phyloP scores from a whole-genome alignment of 1,284 basidiomycete species.

The Testicularia cyperi region DNA sequence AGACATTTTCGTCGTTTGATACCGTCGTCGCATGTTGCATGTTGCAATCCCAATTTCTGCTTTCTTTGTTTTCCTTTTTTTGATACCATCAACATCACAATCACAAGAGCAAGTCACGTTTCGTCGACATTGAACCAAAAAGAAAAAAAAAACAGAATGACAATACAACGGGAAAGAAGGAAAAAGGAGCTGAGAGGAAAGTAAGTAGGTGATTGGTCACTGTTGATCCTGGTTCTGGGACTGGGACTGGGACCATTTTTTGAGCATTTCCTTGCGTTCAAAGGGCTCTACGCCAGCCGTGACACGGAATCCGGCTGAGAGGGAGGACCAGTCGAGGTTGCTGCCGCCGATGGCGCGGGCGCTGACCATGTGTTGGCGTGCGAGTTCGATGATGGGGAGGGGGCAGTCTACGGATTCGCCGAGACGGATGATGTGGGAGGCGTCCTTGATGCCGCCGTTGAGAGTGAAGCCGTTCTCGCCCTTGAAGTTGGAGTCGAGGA shows the following conservation, averaged over 20 bases:
- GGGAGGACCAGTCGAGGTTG: constrained; percentile 71
- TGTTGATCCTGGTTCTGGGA: too few species aligned
- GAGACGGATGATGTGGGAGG: constrained; percentile 62
- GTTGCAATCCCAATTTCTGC: too few species aligned
- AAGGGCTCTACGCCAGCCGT: constrained; percentile 71
- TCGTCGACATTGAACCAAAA: too few species aligned
- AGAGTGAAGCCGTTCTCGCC: constrained; percentile 79
- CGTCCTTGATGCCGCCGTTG: constrained; percentile 82
- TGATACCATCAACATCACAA: too few species aligned
- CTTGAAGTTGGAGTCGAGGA: constrained; percentile 74
- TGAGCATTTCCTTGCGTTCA: constrained; percentile 50
- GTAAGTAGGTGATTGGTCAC: too few species aligned
- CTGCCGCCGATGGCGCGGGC: constrained; percentile 67
- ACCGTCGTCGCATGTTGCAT: too few species aligned
- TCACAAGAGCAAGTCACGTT: too few species aligned
- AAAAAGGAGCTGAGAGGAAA: too few species aligned
- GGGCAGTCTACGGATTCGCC: constrained; percentile 71
- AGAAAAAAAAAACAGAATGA: too few species aligned
- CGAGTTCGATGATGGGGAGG: constrained; percentile 67
- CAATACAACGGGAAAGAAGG: too few species aligned
- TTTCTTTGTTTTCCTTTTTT: too few species aligned
- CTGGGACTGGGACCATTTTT: constrained; percentile 29
- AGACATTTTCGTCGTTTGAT: too few species aligned
- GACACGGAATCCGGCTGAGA: constrained; percentile 71
- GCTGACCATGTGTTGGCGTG: constrained; percentile 33